phyloP scores from a whole-genome alignment of 208 protist genomes.

The Wallacemonas collosoma region DNA sequence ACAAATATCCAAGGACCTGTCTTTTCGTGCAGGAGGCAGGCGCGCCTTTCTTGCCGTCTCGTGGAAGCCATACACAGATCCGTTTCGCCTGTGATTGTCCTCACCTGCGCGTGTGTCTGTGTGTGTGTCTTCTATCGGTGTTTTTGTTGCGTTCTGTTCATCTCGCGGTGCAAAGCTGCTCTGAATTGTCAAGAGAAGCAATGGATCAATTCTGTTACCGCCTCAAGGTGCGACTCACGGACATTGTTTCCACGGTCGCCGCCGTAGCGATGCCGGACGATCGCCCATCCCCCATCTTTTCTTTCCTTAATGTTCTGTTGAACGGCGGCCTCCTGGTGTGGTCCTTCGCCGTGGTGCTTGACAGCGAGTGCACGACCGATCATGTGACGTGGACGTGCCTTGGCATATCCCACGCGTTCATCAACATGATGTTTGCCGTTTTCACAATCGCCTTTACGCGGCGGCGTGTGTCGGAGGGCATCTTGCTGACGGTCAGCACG shows the following conservation, averaged over 20 bases:
- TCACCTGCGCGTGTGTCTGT: too few species aligned
- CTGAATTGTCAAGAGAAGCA: background rate
- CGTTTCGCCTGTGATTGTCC: too few species aligned
- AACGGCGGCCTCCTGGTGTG: constrained; percentile 59
- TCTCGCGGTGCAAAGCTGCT: background rate
- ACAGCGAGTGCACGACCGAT: constrained; percentile 25
- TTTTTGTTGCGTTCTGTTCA: too few species aligned
- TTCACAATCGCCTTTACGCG: constrained; percentile 48
- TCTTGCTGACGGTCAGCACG: constrained; percentile 29
- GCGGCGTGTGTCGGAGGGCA: constrained; percentile 49
- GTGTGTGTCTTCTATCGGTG: too few species aligned
- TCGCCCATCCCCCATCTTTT: constrained; percentile 68
- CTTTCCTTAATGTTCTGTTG: constrained; percentile 40
- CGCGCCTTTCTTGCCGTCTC: too few species aligned
- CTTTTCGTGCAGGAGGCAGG: too few species aligned
- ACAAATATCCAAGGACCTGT: too few species aligned
- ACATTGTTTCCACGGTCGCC: constrained; percentile 22
- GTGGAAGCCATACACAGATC: too few species aligned
- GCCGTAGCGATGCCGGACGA: constrained; percentile 50
- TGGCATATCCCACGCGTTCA: constrained; percentile 51
- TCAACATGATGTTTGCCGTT: constrained; percentile 74
- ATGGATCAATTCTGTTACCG: constrained; percentile 32
- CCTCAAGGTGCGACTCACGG: constrained; percentile 28
- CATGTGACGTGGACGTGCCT: constrained; percentile 31
- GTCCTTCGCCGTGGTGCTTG: constrained; percentile 44